A percentile compares a stretch with the other conserved stretches of the same genome.
These are phyloP conservation scores for Arachis monticola DNA, from an alignment of 331 rosid species.

Conservation along the genomic window DNA sequence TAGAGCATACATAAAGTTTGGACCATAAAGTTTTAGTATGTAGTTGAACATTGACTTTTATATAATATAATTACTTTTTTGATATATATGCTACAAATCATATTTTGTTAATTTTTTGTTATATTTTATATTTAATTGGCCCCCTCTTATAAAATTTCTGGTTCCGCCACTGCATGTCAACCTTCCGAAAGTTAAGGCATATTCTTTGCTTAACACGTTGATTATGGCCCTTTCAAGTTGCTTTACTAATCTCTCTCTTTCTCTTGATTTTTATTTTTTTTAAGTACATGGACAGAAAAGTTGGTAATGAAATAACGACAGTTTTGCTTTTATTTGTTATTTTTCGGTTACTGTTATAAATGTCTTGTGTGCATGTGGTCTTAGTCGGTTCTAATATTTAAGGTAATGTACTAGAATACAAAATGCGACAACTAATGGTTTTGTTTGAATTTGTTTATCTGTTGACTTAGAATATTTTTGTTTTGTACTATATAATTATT, in stretches of 20 bases:
- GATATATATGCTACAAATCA: too few species aligned
- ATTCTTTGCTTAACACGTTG: slow-evolving; percentile 10
- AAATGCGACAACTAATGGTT: not conserved
- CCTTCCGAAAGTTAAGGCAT: slow-evolving; percentile 16
- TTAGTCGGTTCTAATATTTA: not conserved
- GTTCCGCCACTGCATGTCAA: too few species aligned
- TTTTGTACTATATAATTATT: not conserved
- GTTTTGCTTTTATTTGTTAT: not conserved
- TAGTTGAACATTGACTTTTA: too few species aligned
- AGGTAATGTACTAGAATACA: not conserved
- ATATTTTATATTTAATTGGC: too few species aligned
- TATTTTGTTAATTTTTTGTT: too few species aligned
- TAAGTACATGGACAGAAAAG: not conserved
- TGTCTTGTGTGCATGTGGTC: not conserved
- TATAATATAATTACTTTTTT: too few species aligned
- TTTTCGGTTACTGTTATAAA: not conserved
- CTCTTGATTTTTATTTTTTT: too few species aligned
- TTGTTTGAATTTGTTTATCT: not conserved
- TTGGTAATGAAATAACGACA: not conserved
- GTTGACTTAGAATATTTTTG: not conserved
- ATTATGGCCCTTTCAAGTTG: not conserved
- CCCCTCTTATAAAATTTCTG: too few species aligned
- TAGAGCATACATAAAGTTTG: too few species aligned
- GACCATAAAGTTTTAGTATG: too few species aligned
- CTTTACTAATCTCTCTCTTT: not conserved